phyloP scores from a whole-genome alignment of 306 rosid species.

The Acacia acuminata region DNA sequence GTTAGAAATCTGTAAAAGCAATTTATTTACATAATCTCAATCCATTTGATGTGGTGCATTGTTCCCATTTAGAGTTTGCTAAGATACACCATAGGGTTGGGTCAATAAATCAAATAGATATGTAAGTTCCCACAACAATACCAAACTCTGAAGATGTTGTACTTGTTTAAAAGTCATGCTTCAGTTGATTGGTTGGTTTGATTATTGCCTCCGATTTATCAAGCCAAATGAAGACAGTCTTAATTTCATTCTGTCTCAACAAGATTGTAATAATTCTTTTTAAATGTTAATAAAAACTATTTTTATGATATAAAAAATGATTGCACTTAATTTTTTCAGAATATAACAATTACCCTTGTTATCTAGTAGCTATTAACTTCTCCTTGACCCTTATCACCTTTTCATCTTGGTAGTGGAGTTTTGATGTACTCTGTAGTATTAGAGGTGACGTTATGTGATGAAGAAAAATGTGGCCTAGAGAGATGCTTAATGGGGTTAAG shows the following conservation, averaged over 20 bases:
- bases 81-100: not conserved
- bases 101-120: not conserved
- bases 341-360: not conserved
- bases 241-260: conserved; percentile 9
- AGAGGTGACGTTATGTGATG: not conserved
- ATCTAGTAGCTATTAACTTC: conserved; percentile 6
- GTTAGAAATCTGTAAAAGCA: not conserved
- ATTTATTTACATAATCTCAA: not conserved
- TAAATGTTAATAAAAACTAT: not conserved
- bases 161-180: not conserved
- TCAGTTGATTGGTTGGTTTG: not conserved
- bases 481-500: not conserved
- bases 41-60: not conserved
- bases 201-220: conserved; percentile 5
- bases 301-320: not conserved
- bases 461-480: not conserved
- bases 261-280: not conserved
- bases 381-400: not conserved
- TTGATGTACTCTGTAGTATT: not conserved
- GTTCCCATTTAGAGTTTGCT: not conserved
- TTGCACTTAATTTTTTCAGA: conserved; percentile 22
- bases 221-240: conserved; percentile 2
- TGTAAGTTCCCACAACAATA: not conserved
- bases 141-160: not conserved
- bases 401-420: conserved; percentile 5